Evolutionary conservation across 257 asterid species (phyloP).

Genomic region (Fraxinus americana): DNA sequence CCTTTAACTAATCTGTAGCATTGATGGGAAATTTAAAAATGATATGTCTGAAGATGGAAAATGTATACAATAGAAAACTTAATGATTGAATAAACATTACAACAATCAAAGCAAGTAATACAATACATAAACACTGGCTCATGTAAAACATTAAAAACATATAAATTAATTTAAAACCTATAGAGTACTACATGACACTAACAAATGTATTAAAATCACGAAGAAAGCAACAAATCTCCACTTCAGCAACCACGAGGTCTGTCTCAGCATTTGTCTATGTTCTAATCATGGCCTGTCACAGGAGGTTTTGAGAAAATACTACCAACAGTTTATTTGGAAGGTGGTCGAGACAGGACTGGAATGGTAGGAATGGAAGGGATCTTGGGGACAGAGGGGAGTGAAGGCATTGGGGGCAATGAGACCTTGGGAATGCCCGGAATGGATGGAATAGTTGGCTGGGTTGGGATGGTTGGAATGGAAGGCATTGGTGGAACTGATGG

Average conservation of each 20-base stretch:
- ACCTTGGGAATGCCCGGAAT: not conserved
- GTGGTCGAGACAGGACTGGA: constrained; percentile 1
- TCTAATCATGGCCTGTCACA: not conserved
- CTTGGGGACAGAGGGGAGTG: not conserved
- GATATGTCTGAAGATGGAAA: not conserved
- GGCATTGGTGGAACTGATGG: constrained; percentile 31
- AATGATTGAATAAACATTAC: not conserved
- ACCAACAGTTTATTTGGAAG: not conserved
- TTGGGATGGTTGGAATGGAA: constrained; percentile 24
- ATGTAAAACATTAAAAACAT: not conserved
- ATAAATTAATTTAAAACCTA: too few species aligned
- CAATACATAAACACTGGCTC: not conserved
- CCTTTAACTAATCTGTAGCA: too few species aligned
- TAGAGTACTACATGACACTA: too few species aligned
- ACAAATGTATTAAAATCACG: too few species aligned
- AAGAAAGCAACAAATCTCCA: too few species aligned
- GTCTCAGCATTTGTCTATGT: not conserved
- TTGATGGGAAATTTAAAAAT: not conserved
- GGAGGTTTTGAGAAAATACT: not conserved
- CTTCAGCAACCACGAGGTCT: too few species aligned
- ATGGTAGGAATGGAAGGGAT: not conserved
- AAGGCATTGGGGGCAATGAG: not conserved
- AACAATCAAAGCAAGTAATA: not conserved
- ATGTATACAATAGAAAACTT: not conserved
- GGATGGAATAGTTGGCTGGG: not conserved